These are phyloP conservation scores for Populus simonii DNA, from an alignment of 345 rosid genomes.

Conservation along the genomic window DNA sequence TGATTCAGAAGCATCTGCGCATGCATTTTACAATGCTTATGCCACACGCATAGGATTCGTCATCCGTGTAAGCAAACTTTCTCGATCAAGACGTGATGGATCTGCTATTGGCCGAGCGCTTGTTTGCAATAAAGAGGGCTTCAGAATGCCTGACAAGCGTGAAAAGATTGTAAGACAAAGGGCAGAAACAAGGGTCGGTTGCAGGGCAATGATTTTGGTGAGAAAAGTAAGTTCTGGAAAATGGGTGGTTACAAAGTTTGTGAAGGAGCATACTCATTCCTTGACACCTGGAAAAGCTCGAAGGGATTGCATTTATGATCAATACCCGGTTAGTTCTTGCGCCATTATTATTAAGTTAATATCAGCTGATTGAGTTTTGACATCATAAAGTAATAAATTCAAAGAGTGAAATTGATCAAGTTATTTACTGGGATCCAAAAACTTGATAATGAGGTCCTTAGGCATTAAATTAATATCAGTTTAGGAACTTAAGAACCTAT, in stretches of 20 bases:
- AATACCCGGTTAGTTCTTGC: constrained; percentile 80
- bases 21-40: constrained; percentile 84
- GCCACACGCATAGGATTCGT: constrained; percentile 82
- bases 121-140: constrained; percentile 96
- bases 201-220: constrained; percentile 97
- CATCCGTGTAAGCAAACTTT: constrained; percentile 96
- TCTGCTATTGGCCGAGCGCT: constrained; percentile 93
- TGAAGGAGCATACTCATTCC: constrained; percentile 86
- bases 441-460: not conserved
- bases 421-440: not conserved
- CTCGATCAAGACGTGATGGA: constrained; percentile 94
- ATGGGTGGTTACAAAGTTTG: constrained; percentile 90
- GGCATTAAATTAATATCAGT: not conserved
- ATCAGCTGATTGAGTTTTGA: not conserved
- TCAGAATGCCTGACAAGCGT: constrained; percentile 84
- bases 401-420: not conserved
- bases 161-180: constrained; percentile 94
- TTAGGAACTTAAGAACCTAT: not conserved
- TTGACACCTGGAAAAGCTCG: constrained; percentile 85
- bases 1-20: constrained; percentile 91
- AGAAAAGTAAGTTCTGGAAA: constrained; percentile 87
- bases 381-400: not conserved
- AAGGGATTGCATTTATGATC: constrained; percentile 89
- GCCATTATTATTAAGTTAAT: not conserved
- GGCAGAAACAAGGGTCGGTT: constrained; percentile 95